Percentiles rank a stretch among this genome's conserved stretches.
Evolutionary conservation across 2,329 filamentous ascomycete species (phyloP).

Genomic region (Fusarium guadeloupense): DNA sequence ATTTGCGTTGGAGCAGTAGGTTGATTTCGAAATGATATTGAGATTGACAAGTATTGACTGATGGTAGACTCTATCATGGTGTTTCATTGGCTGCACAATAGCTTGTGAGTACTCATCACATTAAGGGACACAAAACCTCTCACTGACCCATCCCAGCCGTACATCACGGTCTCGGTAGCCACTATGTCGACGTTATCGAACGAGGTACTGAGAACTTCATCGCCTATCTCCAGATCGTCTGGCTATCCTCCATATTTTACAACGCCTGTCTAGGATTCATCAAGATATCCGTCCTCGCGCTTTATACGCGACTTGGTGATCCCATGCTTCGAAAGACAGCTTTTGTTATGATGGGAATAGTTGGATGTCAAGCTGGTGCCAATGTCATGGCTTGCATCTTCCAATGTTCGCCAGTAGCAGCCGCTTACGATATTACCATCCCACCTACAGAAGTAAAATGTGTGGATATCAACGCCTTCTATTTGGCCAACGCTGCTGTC

Average conservation of each 20-base stretch:
- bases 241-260: constrained; percentile 30
- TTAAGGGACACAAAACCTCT: accelerated
- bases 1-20: constrained; percentile 27
- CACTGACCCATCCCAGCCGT: neutral
- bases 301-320: constrained; percentile 26
- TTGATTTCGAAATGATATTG: accelerated
- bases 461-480: constrained; percentile 27
- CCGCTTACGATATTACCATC: constrained; percentile 20
- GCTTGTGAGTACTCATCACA: neutral
- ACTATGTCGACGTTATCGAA: constrained; percentile 17
- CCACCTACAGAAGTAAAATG: neutral
- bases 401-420: constrained; percentile 6
- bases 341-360: constrained; percentile 25
- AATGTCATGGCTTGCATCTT: constrained; percentile 32
- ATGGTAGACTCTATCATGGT: constrained; percentile 11
- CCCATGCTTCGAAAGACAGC: constrained; percentile 15
- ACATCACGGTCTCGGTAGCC: constrained; percentile 22
- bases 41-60: neutral
- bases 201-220: constrained; percentile 24
- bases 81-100: constrained; percentile 19
- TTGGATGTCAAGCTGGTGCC: constrained; percentile 22
- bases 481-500: constrained; percentile 24
- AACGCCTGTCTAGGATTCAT: constrained; percentile 33
- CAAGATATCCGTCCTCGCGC: constrained; percentile 26
- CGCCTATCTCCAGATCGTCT: constrained; percentile 29